Base-by-base conservation (phyloP, 2,329 filamentous ascomycete species). In the Penicillium olsonii region DNA sequence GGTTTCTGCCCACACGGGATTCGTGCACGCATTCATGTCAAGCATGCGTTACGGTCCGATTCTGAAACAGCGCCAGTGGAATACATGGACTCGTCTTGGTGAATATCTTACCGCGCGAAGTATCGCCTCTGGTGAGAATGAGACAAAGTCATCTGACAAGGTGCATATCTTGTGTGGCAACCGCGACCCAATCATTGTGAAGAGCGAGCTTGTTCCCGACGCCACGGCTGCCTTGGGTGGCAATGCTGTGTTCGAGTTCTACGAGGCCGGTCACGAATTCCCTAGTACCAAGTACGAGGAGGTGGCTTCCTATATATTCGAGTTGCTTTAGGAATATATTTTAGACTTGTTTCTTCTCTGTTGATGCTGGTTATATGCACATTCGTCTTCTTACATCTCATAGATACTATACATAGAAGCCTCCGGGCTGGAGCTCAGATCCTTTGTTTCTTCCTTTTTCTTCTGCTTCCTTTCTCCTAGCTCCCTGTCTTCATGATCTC, bases 11-110 rank as follows among this genome's bases (percentile, higher is more conserved):
- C 87, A 92, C 64, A 62, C 67, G 1, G 89, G 87, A 0, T 92
- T 90, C 61, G 74, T 90, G 5, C 74, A 76, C 2, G 81, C 87
- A 0, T 91, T 91, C 61, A 79, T 90, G 61, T 87, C 83, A 49
- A 84, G 81, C 24, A 85, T 92, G 57, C 78, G 84, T 17, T 72
- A 87, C 61, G 85, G 84, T 2, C 89, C 88, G 0, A 83, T 92
- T 18, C 82, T 85, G 53, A 78, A 79, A 11, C 80, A 87, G 55
- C 62, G 65, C 2, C 65, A 72, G 48, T 78, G 84, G 47, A 74
- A 76, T 31, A 75, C 82, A 35, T 92, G 87, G 88, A 65, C 65
- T 19, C 69, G 75, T 1, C 74, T 91, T 26, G 78, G 80, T 0
- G 63, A 69, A 12, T 66, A 78, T 29, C 71, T 87, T 15, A 68